Conservation (phyloP, 805 yeast genomes). For the Starmerella vitae region DNA sequence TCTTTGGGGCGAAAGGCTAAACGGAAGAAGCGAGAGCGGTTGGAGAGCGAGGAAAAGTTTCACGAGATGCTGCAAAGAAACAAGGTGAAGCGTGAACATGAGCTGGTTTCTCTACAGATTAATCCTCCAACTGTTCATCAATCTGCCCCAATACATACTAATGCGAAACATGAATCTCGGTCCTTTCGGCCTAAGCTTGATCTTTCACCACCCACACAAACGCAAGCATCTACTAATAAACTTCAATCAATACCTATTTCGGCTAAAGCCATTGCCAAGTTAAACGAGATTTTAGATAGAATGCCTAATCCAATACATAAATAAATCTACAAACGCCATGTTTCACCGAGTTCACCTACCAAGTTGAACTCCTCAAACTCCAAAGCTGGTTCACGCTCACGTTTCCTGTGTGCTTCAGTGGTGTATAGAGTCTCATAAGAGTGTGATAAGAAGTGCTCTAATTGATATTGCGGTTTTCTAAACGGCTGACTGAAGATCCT, state of each 20-base stretch:
- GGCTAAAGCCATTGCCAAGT: no score
- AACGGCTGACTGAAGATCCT: constrained; percentile 77
- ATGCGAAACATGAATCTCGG: background rate
- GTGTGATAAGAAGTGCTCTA: constrained; percentile 94
- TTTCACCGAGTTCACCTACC: constrained; percentile 5
- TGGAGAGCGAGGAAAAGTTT: constrained; percentile 57
- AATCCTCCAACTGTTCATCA: no score
- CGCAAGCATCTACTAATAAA: background rate
- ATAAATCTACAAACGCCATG: background rate
- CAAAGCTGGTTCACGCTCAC: constrained; percentile 41
- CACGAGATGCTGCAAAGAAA: background rate
- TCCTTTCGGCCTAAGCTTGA: constrained; percentile 2
- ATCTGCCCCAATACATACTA: background rate
- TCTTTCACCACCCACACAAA: background rate
- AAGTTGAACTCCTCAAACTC: constrained; percentile 35
- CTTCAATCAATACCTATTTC: background rate
- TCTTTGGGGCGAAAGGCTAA: constrained; percentile 93
- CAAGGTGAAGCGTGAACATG: background rate
- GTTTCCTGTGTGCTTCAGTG: constrained; percentile 32
- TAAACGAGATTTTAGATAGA: background rate
- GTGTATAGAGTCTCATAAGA: constrained; percentile 54
- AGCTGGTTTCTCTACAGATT: background rate
- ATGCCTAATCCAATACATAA: background rate
- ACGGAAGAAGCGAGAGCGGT: constrained; percentile 71
- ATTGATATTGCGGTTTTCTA: constrained; percentile 67